These are phyloP conservation scores for Tripterygium wilfordii DNA, from an alignment of 177 flowering plant genomes.

Conservation along the genomic window DNA sequence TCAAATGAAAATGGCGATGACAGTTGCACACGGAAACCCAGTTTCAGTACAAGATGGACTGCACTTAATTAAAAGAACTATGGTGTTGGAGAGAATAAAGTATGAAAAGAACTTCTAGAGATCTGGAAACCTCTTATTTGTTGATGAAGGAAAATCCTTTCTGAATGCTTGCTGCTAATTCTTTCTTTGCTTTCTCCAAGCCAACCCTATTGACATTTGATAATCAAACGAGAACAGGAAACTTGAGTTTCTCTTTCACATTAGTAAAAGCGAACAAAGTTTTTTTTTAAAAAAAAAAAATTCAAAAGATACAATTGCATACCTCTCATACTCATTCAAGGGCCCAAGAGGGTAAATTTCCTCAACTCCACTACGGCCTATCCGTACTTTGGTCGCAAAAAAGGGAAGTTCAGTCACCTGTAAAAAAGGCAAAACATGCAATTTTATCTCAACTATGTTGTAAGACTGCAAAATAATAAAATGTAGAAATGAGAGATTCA, in stretches of 20 bases:
- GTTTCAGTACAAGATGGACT: too few species aligned
- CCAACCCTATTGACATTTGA: conserved; percentile 54
- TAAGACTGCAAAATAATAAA: too few species aligned
- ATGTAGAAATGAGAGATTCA: too few species aligned
- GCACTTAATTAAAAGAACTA: too few species aligned
- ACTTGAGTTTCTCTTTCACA: background rate
- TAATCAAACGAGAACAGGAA: background rate
- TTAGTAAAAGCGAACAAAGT: background rate
- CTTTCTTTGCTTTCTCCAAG: conserved; percentile 91
- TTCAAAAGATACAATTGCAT: background rate
- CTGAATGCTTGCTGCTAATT: conserved; percentile 74
- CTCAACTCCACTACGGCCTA: conserved; percentile 73
- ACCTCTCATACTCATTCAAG: conserved; percentile 81
- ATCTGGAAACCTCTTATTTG: too few species aligned
- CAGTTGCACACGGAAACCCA: too few species aligned
- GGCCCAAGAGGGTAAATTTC: conserved; percentile 82
- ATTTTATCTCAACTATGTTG: too few species aligned
- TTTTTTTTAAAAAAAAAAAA: background rate
- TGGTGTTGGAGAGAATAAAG: too few species aligned
- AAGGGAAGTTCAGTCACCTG: conserved; percentile 91
- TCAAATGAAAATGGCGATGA: too few species aligned
- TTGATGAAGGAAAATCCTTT: conserved; percentile 77
- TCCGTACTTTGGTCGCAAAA: conserved; percentile 81
- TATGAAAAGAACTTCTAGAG: too few species aligned
- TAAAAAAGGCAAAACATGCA: background rate